These are phyloP conservation scores for Lactifluus echinatus DNA, from an alignment of 768 basidiomycete species.

Conservation along the genomic window DNA sequence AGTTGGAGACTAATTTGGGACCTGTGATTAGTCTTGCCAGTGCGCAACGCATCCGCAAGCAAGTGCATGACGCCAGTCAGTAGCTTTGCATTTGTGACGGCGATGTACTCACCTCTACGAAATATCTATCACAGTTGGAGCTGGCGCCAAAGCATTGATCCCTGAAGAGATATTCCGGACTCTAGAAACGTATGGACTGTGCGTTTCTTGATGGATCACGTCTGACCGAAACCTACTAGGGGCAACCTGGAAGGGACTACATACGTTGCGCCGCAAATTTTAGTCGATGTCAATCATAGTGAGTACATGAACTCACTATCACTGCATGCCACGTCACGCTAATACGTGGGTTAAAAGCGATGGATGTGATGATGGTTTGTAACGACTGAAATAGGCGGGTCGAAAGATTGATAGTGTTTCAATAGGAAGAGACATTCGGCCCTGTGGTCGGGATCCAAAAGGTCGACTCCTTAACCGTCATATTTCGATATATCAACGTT, in stretches of 20 bases:
- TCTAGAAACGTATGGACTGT: conserved; percentile 52
- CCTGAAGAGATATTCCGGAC: conserved; percentile 56
- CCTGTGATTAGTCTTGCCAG: conserved; percentile 88
- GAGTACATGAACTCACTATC: conserved; percentile 27
- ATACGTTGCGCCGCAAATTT: conserved; percentile 85
- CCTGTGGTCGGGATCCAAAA: conserved; percentile 92
- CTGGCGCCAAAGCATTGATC: conserved; percentile 74
- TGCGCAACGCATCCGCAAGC: conserved; percentile 77
- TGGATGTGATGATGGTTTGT: conserved; percentile 86
- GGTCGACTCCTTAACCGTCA: conserved; percentile 32
- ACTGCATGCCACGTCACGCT: conserved; percentile 2
- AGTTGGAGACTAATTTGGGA: conserved; percentile 68
- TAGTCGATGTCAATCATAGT: conserved; percentile 86
- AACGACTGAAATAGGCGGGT: not conserved
- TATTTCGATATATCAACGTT: not conserved
- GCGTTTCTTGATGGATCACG: not conserved
- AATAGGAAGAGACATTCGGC: conserved; percentile 83
- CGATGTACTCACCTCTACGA: not conserved
- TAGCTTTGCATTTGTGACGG: not conserved
- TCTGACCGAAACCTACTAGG: not conserved
- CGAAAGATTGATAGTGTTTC: not conserved
- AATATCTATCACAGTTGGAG: conserved; percentile 39
- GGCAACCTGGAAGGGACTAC: conserved; percentile 45
- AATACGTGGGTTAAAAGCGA: conserved; percentile 39
- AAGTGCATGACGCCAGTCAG: conserved; percentile 76